Evolutionary conservation across 2,329 filamentous ascomycete genomes (phyloP), one percentile per base, ranked within the genome.

Genomic region (Cladophialophora carrionii): DNA sequence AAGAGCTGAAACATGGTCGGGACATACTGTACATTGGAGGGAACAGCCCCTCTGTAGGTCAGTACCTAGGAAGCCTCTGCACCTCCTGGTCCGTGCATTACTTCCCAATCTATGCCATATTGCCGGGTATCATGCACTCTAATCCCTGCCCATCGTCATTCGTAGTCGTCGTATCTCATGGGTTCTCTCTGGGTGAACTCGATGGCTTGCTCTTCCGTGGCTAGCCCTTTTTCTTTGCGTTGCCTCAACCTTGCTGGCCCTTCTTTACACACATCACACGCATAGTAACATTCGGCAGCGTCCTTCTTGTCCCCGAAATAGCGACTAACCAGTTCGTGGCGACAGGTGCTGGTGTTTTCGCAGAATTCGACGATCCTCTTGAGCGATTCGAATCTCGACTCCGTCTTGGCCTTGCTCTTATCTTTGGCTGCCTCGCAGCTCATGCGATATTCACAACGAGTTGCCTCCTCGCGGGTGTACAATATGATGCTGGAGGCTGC

Each of bases 401-500:
- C 75, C 4, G 77, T 74, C 57, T 78, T 73, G 22, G 76, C 72
- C 55, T 77, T 78, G 37, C 74, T 74, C 14, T 75, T 67, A 48
- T 77, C 75, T 22, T 48, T 63, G 52, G 51, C 62, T 10, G 64
- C 65, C 20, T 65, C 65, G n/a, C 53, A 58, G 37, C 51, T 57
- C 1, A 57, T 54, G 2, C 66, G 63, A 52, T 60, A 65, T 9
- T 62, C 63, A 22, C 59, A 63, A 1, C 92, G 85, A 73, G 96
- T 90, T 29, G 91, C 83, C 73, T 97, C 93, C 76, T 96, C 91
- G 12, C 90, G 87, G 65, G 88, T 92, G 78, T 97, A 98, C 77
- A 97, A 96, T 61, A 98, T 80, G 61, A 96, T 91, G 74, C 92
- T 97, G 66, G 90, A 86, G 34, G 90, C 89, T 0, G 92, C 92